A percentile compares a stretch with the other conserved stretches of the same genome.
phyloP scores from a whole-genome alignment of 805 yeast species.

The Starmerella apis region DNA sequence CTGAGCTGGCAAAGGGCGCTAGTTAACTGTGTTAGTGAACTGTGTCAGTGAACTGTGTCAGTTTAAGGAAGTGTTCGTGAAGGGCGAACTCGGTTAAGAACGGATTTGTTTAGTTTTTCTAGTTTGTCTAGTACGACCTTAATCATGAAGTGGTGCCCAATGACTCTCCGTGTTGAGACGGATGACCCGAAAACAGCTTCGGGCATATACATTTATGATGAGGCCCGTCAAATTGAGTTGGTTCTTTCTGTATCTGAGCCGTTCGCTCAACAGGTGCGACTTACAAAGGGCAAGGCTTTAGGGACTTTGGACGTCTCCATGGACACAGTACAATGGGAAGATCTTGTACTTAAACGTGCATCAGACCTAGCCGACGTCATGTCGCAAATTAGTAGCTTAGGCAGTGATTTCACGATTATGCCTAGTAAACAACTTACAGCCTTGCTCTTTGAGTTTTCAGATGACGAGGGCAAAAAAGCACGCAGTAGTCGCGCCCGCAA shows the following conservation, averaged over 20 bases:
- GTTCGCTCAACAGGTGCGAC: slow-evolving; percentile 7
- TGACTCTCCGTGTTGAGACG: slow-evolving; percentile 10
- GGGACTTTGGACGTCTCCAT: slow-evolving; percentile 10
- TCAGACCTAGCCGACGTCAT: not conserved
- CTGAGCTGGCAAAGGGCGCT: not conserved
- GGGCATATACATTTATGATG: slow-evolving; percentile 15
- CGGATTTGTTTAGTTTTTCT: not conserved
- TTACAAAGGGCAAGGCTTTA: slow-evolving; percentile 10
- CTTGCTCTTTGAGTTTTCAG: slow-evolving; percentile 16
- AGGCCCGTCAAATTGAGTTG: not conserved
- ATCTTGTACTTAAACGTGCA: slow-evolving; percentile 4
- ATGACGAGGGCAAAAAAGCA: not conserved
- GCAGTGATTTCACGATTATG: slow-evolving; percentile 12
- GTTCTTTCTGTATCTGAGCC: slow-evolving; percentile 9
- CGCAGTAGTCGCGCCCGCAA: not conserved
- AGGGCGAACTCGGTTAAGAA: no score
- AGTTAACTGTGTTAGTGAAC: no score
- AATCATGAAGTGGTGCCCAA: slow-evolving; percentile 17
- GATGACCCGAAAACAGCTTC: slow-evolving; percentile 9
- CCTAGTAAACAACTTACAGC: slow-evolving; percentile 13
- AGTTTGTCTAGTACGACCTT: not conserved
- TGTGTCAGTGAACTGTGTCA: no score
- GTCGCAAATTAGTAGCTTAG: slow-evolving; percentile 1
- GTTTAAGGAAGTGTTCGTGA: no score
- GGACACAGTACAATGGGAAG: slow-evolving; percentile 19